Evolutionary conservation across 2,329 filamentous ascomycete species (phyloP), one percentile per base, ranked within the genome.

Genomic region (Elsinoe arachidis): DNA sequence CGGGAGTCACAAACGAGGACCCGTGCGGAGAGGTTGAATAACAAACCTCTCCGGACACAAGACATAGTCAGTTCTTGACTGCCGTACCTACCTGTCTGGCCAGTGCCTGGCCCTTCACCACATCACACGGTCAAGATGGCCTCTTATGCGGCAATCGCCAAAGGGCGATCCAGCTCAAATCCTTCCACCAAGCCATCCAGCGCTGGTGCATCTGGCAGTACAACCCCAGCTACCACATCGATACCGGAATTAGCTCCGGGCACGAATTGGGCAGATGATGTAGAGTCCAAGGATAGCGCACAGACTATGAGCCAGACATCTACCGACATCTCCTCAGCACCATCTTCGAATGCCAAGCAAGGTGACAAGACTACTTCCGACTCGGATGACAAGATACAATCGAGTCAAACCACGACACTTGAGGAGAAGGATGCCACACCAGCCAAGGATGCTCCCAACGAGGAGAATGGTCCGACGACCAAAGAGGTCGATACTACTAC

Each of bases 111-210:
- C 17, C 54, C 17, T 9, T 21, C 23, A 23, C 17, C 33, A 35
- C 17, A 37, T 23, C 10, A 47, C 17, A 56, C n/a, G 30, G 21
- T 35, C 54, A 19, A 38, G 19, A 43, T 49, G 43, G 39, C 96
- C 71, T 96, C 92, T 60, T 97, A 97, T 73, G 92, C 92, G 67
- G 90, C 96, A 80, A 92, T 92, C 69, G 92, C 92, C 60, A 93
- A 93, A 73, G 90, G 91, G 68, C 81, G 86, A 66, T 75, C 81
- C 57, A 68, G 78, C 55, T 68, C 75, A 57, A 66, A 73, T 57
- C 67, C 75, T 54, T 70, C 76, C 53, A 72, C 75, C 59, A 66
- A 73, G 58, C 69, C 72, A 46, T 67, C 74, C 26, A 74, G 72
- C 65, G 79, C 79, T 66, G 69, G 70, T 17, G 65, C 70, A 10